Evolutionary conservation across 768 basidiomycete genomes (phyloP).

Genomic region (Tubosaeta sp.): DNA sequence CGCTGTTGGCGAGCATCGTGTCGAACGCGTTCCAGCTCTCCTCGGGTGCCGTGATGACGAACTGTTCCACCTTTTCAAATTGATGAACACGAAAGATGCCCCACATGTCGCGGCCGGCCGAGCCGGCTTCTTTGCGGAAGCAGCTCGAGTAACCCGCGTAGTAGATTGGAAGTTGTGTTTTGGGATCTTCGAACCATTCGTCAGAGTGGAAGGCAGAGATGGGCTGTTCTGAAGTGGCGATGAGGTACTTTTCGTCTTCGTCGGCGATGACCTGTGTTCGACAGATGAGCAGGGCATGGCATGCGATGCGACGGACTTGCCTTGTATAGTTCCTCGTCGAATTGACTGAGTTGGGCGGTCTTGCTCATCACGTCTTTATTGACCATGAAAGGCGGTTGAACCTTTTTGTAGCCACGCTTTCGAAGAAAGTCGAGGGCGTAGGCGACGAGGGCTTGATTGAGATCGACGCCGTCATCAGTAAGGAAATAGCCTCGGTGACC

Average conservation of each 20-base stretch:
- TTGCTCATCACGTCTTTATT: constrained; percentile 96
- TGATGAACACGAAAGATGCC: constrained; percentile 99
- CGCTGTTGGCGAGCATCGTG: constrained; percentile 81
- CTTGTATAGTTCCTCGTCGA: constrained; percentile 98
- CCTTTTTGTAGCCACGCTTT: constrained; percentile 79
- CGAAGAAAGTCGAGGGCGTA: constrained; percentile 95
- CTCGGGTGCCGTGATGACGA: constrained; percentile 90
- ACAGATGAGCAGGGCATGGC: neutral
- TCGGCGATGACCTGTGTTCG: constrained; percentile 66
- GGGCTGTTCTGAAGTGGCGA: constrained; percentile 98
- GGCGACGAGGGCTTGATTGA: constrained; percentile 93
- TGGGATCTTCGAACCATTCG: constrained; percentile 96
- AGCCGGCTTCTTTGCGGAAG: constrained; percentile 98
- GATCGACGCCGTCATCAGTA: constrained; percentile 91
- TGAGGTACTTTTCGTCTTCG: constrained; percentile 97
- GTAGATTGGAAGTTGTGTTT: constrained; percentile 85
- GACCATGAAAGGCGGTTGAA: constrained; percentile 98
- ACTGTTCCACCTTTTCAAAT: constrained; percentile 99
- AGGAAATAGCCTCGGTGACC: constrained; percentile 98
- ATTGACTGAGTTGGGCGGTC: constrained; percentile 96
- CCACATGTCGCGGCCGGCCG: constrained; percentile 98
- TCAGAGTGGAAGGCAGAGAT: constrained; percentile 94
- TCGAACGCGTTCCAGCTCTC: constrained; percentile 96
- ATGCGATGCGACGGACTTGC: constrained; percentile 31
- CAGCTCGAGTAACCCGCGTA: constrained; percentile 92